Conservation (phyloP, 176 grass and related monocot species). For the Aegilops bicornis region DNA sequence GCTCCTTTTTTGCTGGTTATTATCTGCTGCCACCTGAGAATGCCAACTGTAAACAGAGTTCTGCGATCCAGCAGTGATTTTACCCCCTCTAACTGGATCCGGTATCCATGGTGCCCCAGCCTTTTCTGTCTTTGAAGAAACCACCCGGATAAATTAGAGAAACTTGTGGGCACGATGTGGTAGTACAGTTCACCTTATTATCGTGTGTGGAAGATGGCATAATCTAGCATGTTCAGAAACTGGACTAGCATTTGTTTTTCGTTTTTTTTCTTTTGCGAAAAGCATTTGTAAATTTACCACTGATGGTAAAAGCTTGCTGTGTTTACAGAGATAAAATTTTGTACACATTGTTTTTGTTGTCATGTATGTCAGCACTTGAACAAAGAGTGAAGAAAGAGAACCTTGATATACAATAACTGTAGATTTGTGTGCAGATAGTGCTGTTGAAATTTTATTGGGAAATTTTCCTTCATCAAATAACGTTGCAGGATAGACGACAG, state of each 20-base stretch:
- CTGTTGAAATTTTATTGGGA: not conserved
- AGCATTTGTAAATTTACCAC: not conserved
- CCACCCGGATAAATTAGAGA: not conserved
- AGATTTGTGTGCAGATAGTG: not conserved
- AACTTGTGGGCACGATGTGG: not conserved
- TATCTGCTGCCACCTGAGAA: not conserved
- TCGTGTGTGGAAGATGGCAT: not conserved
- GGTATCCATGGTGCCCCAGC: not conserved
- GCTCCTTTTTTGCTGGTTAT: slow-evolving; percentile 2
- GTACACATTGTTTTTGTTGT: not conserved
- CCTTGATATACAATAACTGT: not conserved
- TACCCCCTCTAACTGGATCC: not conserved
- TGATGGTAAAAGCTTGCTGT: not conserved
- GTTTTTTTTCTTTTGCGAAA: no score
- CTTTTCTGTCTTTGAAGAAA: not conserved
- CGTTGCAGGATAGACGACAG: not conserved
- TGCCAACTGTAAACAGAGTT: not conserved
- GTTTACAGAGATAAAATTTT: not conserved
- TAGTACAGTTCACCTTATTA: not conserved
- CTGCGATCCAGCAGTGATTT: not conserved
- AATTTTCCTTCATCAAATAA: not conserved
- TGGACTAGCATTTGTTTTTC: not conserved
- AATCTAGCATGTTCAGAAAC: slow-evolving; percentile 1
- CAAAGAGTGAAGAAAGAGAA: not conserved
- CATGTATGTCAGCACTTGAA: not conserved